These are phyloP conservation scores for Schwanniomyces vanrijiae DNA, from an alignment of 805 yeast genomes.

Conservation along the genomic window DNA sequence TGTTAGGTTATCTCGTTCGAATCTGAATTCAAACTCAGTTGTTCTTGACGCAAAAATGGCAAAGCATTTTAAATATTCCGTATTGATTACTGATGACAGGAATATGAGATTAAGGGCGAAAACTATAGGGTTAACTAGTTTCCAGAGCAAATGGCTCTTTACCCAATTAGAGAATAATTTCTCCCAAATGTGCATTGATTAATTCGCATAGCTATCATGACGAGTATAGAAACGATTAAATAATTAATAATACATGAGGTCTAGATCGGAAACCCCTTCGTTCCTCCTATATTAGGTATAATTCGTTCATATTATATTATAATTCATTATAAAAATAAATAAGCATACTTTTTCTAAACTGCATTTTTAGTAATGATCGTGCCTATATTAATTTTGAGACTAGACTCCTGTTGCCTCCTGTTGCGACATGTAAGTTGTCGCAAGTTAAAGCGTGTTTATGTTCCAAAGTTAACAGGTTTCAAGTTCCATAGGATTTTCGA, in stretches of 20 bases:
- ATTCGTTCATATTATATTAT: not conserved
- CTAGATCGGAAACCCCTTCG: not conserved
- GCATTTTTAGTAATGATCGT: not conserved
- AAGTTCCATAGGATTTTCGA: not conserved
- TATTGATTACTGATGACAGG: conserved; percentile 71
- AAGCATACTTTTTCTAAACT: not conserved
- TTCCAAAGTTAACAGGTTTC: not conserved
- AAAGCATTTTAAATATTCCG: conserved; percentile 51
- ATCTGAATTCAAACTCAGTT: conserved; percentile 4
- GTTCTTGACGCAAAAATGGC: conserved; percentile 38
- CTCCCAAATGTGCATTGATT: conserved; percentile 55
- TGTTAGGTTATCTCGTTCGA: conserved; percentile 14
- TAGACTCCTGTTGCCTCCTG: not conserved
- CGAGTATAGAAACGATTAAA: not conserved
- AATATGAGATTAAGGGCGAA: conserved; percentile 69
- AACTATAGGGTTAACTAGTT: conserved; percentile 52
- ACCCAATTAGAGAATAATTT: conserved; percentile 47
- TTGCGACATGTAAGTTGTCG: not conserved
- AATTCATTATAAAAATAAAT: not conserved
- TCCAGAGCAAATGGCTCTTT: conserved; percentile 63
- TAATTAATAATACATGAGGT: not conserved
- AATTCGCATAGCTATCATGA: not conserved
- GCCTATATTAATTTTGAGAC: not conserved
- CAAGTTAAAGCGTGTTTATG: not conserved
- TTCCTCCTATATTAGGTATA: not conserved